Evolutionary conservation across 1,284 basidiomycete species (phyloP), one percentile per base, ranked within the genome.

Genomic region (Porodaedalea pini): DNA sequence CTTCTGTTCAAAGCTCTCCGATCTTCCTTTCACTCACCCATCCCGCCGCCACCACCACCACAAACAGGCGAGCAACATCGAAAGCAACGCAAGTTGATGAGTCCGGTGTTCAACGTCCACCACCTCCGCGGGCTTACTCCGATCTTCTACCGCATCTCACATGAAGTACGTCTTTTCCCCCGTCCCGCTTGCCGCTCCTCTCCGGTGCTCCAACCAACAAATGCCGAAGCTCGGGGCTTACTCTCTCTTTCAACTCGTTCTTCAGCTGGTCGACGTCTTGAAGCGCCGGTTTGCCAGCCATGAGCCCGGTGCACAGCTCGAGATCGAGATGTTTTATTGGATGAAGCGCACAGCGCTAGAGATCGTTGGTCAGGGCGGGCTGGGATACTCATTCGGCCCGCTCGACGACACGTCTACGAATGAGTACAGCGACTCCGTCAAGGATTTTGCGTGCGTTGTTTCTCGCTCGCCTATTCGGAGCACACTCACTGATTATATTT

Each of bases 301-400:
- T 36, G 19, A 3, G 3, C 4, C 31, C 2, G 52, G 40, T 37
- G 27, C 31, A 19, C 36, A 47, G 3, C 41, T 47, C 4, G 61
- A 61, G 7, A 64, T 75, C 40, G 73, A 76, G 51, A 57, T 75
- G 11, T 56, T 70, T 2, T 64, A 66, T 27, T 75, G 73, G 73
- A 68, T 72, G 61, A 65, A 68, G 21, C 68, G 72, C n/a, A 66
- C 69, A 15, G 73, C 74, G 4, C 64, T 75, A 11, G 75, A 76
- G 60, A 60, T 74, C n/a, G 68, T 76, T 34, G 74, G 73, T 6
- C 71, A 71, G 62, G 71, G 70, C 52, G 73, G 72, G 5, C 63
- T 75, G 17, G 75, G 74, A 4, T 70, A 71, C 54, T 75, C 75
- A 1, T 75, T 76, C 55, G 71, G 73, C 52, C 51, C 68, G 5